Evolutionary conservation across 2,329 filamentous ascomycete genomes (phyloP).

Genomic region (Elsinoe fawcettii): DNA sequence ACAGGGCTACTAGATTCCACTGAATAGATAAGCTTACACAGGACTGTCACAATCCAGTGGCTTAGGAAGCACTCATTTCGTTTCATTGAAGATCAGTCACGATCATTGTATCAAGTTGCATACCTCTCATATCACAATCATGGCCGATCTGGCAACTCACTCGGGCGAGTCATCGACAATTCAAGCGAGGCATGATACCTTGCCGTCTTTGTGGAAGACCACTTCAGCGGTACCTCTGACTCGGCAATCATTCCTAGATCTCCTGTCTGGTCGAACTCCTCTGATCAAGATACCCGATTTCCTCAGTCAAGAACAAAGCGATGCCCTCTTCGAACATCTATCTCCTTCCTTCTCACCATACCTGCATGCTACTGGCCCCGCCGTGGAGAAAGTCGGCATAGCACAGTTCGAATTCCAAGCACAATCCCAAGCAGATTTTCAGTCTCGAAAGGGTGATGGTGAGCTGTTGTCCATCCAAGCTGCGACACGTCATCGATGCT

Average conservation of each 20-base stretch:
- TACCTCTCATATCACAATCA: background rate
- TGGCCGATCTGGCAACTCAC: background rate
- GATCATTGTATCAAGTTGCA: background rate
- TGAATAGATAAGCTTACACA: background rate
- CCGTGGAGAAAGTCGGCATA: conserved; percentile 4
- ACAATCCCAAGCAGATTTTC: background rate
- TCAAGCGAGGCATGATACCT: background rate
- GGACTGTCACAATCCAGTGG: background rate
- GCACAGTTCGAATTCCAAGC: conserved; percentile 9
- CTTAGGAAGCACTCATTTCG: background rate
- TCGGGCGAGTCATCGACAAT: background rate
- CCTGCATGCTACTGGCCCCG: background rate
- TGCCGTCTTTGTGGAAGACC: background rate
- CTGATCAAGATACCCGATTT: background rate
- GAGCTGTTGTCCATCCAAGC: no score
- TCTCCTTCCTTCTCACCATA: background rate
- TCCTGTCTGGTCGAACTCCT: background rate
- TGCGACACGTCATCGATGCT: background rate
- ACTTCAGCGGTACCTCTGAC: background rate
- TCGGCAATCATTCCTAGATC: background rate
- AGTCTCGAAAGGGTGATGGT: background rate
- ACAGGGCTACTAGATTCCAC: background rate
- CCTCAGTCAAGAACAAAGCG: background rate
- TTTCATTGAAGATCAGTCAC: background rate
- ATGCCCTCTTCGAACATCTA: background rate